These are phyloP conservation scores for Craspedostauros australis DNA, from an alignment of 108 stramenopile genomes.

Conservation along the genomic window DNA sequence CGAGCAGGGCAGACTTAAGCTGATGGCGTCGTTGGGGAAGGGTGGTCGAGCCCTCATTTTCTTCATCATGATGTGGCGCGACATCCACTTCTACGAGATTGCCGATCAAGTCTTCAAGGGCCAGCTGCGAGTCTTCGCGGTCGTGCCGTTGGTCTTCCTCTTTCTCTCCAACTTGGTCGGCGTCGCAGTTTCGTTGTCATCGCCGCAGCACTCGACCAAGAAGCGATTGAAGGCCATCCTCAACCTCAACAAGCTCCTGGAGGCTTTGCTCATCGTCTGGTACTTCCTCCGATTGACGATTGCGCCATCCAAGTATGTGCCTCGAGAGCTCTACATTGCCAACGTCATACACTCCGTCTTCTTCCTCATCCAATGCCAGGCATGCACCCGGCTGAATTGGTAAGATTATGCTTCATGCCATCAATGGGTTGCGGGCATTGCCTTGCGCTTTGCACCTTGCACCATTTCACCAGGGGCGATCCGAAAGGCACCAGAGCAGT, in stretches of 20 bases:
- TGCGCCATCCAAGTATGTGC: constrained; percentile 45
- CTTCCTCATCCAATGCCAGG: constrained; percentile 69
- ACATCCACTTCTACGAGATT: constrained; percentile 75
- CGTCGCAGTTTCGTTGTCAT: constrained; percentile 42
- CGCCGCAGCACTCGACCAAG: constrained; percentile 45
- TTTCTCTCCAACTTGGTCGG: constrained; percentile 81
- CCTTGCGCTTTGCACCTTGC: no score
- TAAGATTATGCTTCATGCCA: constrained; percentile 23
- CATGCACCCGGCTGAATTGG: constrained; percentile 76
- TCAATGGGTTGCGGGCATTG: no score
- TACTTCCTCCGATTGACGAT: constrained; percentile 62
- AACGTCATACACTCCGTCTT: constrained; percentile 70
- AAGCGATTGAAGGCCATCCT: constrained; percentile 77
- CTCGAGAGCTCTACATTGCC: constrained; percentile 71
- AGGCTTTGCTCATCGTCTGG: constrained; percentile 53
- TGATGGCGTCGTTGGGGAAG: constrained; percentile 66
- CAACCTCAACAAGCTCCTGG: constrained; percentile 74
- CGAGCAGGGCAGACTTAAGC: constrained; percentile 61
- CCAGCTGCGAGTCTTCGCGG: constrained; percentile 21
- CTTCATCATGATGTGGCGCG: constrained; percentile 80
- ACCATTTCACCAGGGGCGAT: no score
- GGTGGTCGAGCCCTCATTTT: constrained; percentile 71
- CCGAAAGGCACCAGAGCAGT: no score
- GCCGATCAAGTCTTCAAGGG: constrained; percentile 60
- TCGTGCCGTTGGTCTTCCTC: constrained; percentile 44